Base-by-base conservation (phyloP, 2,329 filamentous ascomycete genomes). In the Nigrospora oryzae region DNA sequence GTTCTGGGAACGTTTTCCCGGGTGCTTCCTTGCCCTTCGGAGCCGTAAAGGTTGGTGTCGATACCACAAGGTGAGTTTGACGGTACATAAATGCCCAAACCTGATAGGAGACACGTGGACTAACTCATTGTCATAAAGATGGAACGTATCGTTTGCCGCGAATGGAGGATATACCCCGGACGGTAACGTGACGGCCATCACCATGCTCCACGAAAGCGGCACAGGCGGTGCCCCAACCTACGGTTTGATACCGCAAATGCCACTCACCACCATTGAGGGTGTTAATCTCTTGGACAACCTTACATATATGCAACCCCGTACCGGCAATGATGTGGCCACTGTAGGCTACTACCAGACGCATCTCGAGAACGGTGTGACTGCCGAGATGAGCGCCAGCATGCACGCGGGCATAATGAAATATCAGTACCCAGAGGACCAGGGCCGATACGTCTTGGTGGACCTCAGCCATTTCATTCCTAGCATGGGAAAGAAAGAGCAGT, bases 181-280 rank as follows among this genome's bases (percentile, higher is more conserved):
- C 38, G 70, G 70, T 3, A 64, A 68, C 14, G 69, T 75, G 41
- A 73, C 70, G 0, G 72, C 63, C 3, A 69, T 75, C 50, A 71
- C 68, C 16, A 69, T 76, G 68, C 67, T 77, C 59, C 74, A 79
- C 46, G 74, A 75, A 48, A 70, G 67, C 43, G 75, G 75, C 0
- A 81, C 75, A 0, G 78, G 77, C 13, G 78, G 78, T 1, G 70
- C 70, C 11, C 74, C 77, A 0, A 81, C 77, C 46, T 81, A 81
- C 46, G 77, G 77, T 0, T 64, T 79, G 5, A 67, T 75, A 33
- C 63, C 70, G 1, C 72, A 74, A 47, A 64, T 75, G 56, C 73
- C 70, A 0, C 56, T 75, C 10, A 61, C 58, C 3, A 60, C 50
- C 1, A 48, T 72, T 2, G 68, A 70, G 1, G 57, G 60, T 6